Base-by-base conservation (phyloP, 495 filamentous ascomycete genomes). In the Lasiosphaeria hispida region DNA sequence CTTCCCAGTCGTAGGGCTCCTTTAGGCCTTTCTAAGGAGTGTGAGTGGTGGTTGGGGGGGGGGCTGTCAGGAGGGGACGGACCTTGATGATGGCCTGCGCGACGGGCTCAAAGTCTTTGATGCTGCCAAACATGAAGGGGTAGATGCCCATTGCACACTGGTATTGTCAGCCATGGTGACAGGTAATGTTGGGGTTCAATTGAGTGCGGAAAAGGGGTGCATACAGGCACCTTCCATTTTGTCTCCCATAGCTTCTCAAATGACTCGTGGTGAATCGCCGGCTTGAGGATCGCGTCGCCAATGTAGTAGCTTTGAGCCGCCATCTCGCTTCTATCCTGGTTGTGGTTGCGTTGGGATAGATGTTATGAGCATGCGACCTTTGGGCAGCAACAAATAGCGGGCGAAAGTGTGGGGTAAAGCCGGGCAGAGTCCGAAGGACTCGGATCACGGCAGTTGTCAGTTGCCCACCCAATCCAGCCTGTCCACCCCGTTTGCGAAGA, bases 171-270 rank as follows among this genome's bases (percentile, higher is more conserved):
- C 15, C 18, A 19, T 54, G 42, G 60, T 9, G 19, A 30, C n/a
- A n/a, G n/a, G n/a, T 17, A 36, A 9, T 2, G 13, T 18, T 23
- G n/a, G 7, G 53, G 7, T 14, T 36, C 17, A n/a, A 37, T 37
- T 1, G 47, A 23, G 42, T 7, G 11, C 13, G 33, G 53, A 2
- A 0, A 0, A 41, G 34, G 18, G 41, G 6, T 6, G 19, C 41
- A 0, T 64, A 88, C 87, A 14, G 80, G 82, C 44, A 75, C 73
- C 70, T 86, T 88, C 87, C 86, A 91, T 69, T 88, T 89, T 1
- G 82, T 84, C 71, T 89, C 84, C 87, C 87, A 91, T 17, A 91
- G 71, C 52, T 81, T 76, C 67, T 85, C 74, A 66, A 87, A 87
- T 10, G 81, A 85, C 15, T 83, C 79, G 63, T 90, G 85, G 66